phyloP scores from a whole-genome alignment of 768 basidiomycete genomes.

The Kwoniella europaea region DNA sequence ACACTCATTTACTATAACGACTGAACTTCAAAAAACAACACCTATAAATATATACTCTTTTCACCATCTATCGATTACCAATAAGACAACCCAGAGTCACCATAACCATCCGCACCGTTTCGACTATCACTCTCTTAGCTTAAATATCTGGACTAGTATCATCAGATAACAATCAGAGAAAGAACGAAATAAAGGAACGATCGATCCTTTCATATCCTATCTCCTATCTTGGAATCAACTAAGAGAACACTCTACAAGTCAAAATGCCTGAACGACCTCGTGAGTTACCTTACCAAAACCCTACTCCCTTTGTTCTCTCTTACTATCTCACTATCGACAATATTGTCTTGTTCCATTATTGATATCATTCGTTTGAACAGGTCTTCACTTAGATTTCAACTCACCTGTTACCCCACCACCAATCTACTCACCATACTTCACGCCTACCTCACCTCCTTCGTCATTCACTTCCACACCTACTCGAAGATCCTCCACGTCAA shows the following conservation, averaged over 20 bases:
- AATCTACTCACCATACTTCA: constrained; percentile 19
- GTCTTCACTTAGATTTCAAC: constrained; percentile 27
- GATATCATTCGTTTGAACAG: background rate
- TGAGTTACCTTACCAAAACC: background rate
- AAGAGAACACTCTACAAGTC: background rate
- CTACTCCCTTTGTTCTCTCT: background rate
- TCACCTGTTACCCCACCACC: constrained; percentile 24
- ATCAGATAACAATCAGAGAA: no score
- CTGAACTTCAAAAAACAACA: no score
- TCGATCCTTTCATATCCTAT: no score
- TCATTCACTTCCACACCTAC: background rate
- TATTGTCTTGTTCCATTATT: background rate
- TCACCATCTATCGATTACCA: no score
- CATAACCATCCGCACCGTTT: background rate
- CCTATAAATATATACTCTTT: no score
- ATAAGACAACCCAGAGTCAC: no score
- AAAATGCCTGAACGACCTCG: constrained; percentile 28
- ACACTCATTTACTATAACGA: no score
- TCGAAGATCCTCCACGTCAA: constrained; percentile 9
- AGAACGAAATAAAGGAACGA: no score
- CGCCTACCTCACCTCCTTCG: constrained; percentile 4
- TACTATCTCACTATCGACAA: background rate
- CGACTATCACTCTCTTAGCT: background rate
- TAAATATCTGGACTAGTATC: no score
- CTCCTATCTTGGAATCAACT: no score